These are phyloP conservation scores for Miscanthus sacchariflorus DNA, from an alignment of 202 grass and related monocot genomes.

Conservation along the genomic window DNA sequence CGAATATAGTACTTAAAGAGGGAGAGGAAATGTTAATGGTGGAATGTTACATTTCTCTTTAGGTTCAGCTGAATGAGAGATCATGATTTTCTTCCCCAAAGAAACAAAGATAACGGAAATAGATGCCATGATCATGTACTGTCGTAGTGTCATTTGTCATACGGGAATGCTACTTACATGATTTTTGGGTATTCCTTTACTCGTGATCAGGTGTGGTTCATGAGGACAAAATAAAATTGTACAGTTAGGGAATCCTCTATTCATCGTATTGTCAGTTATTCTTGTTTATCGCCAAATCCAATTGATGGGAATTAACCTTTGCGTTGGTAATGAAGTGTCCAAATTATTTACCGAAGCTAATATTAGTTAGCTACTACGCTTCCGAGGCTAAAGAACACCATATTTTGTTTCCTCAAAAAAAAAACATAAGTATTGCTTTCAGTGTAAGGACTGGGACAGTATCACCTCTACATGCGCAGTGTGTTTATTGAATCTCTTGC, in stretches of 20 bases:
- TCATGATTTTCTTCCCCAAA: neutral
- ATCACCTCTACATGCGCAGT: neutral
- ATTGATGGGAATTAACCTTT: neutral
- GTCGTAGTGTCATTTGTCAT: neutral
- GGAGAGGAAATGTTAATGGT: neutral
- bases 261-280: neutral
- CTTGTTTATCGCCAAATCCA: neutral
- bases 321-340: neutral
- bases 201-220: neutral
- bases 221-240: neutral
- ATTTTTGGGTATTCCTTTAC: neutral
- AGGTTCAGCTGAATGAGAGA: neutral
- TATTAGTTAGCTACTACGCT: neutral
- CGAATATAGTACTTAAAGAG: neutral
- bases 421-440: neutral
- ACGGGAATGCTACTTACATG: constrained; percentile 2
- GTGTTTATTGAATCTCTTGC: neutral
- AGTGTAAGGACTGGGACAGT: neutral
- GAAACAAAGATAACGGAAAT: neutral
- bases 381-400: neutral
- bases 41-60: neutral
- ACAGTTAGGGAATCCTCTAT: neutral
- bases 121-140: neutral
- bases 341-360: constrained; percentile 11
- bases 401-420: neutral